Percentiles rank a stretch among this genome's conserved stretches.
These are phyloP conservation scores for Globisporangium emineosum DNA, from an alignment of 352 stramenopile genomes.

Conservation along the genomic window DNA sequence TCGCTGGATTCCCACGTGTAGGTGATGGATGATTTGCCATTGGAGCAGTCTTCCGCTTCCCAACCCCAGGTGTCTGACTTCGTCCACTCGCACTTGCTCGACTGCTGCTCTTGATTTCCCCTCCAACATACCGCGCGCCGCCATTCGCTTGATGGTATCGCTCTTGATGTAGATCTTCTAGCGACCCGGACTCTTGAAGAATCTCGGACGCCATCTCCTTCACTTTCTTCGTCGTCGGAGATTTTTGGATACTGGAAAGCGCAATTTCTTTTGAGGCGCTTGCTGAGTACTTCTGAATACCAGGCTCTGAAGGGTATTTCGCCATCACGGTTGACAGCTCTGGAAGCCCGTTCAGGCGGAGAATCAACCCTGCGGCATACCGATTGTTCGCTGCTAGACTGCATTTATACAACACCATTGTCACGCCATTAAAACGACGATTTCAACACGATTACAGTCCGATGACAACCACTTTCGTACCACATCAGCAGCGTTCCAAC, in stretches of 20 bases:
- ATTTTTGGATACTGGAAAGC: conserved; percentile 39
- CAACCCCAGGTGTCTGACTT: conserved; percentile 4
- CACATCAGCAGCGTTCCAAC: conserved; percentile 74
- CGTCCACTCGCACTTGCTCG: conserved; percentile 2
- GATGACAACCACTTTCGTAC: conserved; percentile 21
- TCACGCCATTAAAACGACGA: not conserved
- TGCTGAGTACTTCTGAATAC: conserved; percentile 65
- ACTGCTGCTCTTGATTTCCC: conserved; percentile 14
- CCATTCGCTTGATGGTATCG: conserved; percentile 15
- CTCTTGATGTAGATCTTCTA: conserved; percentile 31
- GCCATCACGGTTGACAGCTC: conserved; percentile 78
- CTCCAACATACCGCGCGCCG: conserved; percentile 7
- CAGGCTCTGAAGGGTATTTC: conserved; percentile 61
- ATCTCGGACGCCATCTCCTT: conserved; percentile 42
- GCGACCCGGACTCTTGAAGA: conserved; percentile 34
- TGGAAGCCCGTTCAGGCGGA: conserved; percentile 53
- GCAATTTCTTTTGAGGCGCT: conserved; percentile 59
- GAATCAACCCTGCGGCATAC: conserved; percentile 43
- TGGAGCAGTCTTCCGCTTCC: conserved; percentile 30
- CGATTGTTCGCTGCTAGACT: conserved; percentile 59
- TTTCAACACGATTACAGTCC: not conserved
- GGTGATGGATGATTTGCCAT: conserved; percentile 9
- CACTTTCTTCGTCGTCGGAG: conserved; percentile 28
- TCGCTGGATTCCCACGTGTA: conserved; percentile 1
- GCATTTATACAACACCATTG: not conserved